Evolutionary conservation across 805 yeast species (phyloP), one percentile per base, ranked within the genome.

Genomic region (Yarrowia deformans): DNA sequence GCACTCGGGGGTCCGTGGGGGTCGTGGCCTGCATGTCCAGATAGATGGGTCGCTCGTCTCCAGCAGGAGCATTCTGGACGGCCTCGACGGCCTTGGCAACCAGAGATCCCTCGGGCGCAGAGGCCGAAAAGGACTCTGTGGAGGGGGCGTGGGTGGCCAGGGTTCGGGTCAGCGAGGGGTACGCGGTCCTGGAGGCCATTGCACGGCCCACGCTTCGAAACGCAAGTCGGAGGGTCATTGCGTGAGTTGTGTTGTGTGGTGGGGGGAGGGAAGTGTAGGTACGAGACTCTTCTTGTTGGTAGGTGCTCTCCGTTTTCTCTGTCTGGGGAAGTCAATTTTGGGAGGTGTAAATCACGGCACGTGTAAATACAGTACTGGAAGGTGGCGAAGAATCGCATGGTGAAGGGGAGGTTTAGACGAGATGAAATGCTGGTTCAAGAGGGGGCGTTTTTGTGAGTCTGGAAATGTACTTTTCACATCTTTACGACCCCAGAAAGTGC

Each of bases 11-110:
- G 77, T 95, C 99, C 1, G 95, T 90, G 35, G 98, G 99, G 0
- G 99, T 94, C 0, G 99, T 95, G 39, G 99, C 98, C 81, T 95
- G 99, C 85, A 93, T 93, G 76, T 95, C 99, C 75, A 95, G 81
- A 79, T 95, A 95, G 72, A 95, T 95, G 10, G 99, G 99, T 74
- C 98, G 85, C 56, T 63, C 56, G 7, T 63, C 68, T 16, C 68
- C 56, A 8, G 68, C 68, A 16, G 68, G 68, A 10, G 90, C 75
- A 19, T 67, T 55, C 35, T 46, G 45, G 45, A 54, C 18, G 50
- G 69, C 56, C 69, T 60, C 68, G 14, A 67, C 54, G 9, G 68
- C 70, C 37, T 61, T 23, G 23, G 61, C 48, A 37, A 50, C 58
- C 13, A 52, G 63, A 23, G 69, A 54, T 5, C 71, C 71, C 37